Base-by-base conservation (phyloP, 768 basidiomycete genomes). In the Hygrophoropsis aurantiaca region DNA sequence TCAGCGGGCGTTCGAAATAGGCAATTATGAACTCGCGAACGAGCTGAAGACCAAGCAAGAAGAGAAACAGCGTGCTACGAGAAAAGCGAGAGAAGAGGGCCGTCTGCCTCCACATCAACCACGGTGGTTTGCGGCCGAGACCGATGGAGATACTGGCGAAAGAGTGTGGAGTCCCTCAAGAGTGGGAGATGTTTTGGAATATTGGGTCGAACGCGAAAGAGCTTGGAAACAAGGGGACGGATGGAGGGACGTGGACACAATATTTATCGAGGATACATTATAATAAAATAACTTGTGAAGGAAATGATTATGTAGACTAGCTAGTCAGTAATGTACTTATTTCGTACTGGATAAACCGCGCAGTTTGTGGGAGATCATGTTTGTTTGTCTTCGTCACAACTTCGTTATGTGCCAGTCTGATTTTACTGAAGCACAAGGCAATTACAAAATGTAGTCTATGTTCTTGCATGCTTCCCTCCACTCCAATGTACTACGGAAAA, bases 1-100 rank as follows among this genome's bases (percentile, higher is more conserved):
- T 62, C 94, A 97, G 63, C 78, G 94, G 21, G 93, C 94, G 20
- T 97, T 98, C 64, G 94, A 98, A 73, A 61, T 84, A 54, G 94
- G 92, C 35, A 74, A 79, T 59, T 94, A 92, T 57, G 92, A 89
- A 57, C 74, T 80, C 39, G 92, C 88, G 49, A 97, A 90, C 63
- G 80, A 74, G 47, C 72, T 89, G 59, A 97, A 92, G 73, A 71
- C 74, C 33, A 70, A 70, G 57, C 90, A 92, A 62, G 94, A 97
- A 61, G 92, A 94, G 54, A 79, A 74, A 58, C 94, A 97, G 69
- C 59, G 74, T 9, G 70, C 67, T 37, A 90, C 87, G 11, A 71
- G 94, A 47, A 78, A 75, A 44, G 78, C 79, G 26, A 68, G 94
- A 43, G 94, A 97, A 65, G 80, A 80, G 42, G 94, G 93, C 8